Evolutionary conservation across 176 grass and related monocot genomes (phyloP), one percentile per base, ranked within the genome.

Genomic region (Oryza glaberrima): DNA sequence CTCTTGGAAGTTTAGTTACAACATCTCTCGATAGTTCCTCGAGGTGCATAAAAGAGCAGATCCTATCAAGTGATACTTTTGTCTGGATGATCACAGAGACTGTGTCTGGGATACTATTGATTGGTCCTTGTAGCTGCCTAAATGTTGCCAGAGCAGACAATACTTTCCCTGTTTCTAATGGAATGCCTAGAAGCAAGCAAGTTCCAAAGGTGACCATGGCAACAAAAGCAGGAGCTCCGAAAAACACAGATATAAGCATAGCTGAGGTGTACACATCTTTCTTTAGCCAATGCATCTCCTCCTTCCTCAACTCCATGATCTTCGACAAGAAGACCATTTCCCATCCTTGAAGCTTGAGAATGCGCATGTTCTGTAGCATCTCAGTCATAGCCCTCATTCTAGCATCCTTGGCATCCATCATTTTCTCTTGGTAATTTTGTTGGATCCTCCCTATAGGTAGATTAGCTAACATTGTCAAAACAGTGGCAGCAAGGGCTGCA

Each of bases 281-380:
- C 67, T 86, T 92, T 43, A 94, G 13, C 91, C 87, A 97, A 30
- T 72, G 90, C n/a, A 73, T 78, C 87, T 97, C 94, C 3, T 19
- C 76, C 75, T 94, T 90, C 72, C 94, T 91, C 35, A 94, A 73
- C 54, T 92, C 85, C 9, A 72, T 72, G 25, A 97, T 88, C 86
- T 90, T 94, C 10, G 86, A 93, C 45, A 97, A 85, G 74, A 94
- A 97, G 9, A 82, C 76, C 87, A 97, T 88, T 58, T 97, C 94
- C 94, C 91, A 97, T 14, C 82, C 94, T 85, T 94, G 94, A 77
- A 94, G 94, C 74, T 97, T 97, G 26, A 97, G 89, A 94, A 94
- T 90, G 44, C 85, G 77, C 91, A 97, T 97, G 85, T 92, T 97
- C 43, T 65, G 82, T 61, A 97, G 70, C 30, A 94, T 88, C 84